Evolutionary conservation across 192 early-diverging fungal species (phyloP).

Genomic region (Paraglomus brasilianum): DNA sequence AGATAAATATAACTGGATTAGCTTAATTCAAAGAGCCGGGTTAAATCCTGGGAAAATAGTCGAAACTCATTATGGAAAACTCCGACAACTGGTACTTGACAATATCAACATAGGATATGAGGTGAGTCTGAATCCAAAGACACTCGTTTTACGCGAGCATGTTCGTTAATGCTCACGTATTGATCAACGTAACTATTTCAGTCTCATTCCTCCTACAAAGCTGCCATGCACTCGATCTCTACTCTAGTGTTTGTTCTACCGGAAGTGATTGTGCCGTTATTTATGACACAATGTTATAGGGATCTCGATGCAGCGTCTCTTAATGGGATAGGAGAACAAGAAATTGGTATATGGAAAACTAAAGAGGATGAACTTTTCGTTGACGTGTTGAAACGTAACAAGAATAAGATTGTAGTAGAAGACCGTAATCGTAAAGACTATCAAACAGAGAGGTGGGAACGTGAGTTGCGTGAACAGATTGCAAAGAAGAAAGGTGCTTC

Average conservation of each 20-base stretch:
- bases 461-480: slow-evolving; percentile 68
- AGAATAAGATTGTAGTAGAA: slow-evolving; percentile 47
- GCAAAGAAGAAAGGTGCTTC: slow-evolving; percentile 62
- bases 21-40: slow-evolving; percentile 72
- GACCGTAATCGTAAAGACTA: slow-evolving; percentile 50
- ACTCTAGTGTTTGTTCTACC: slow-evolving; percentile 63
- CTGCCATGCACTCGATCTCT: slow-evolving; percentile 61
- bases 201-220: slow-evolving; percentile 53
- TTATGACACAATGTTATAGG: slow-evolving; percentile 47
- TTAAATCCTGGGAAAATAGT: slow-evolving; percentile 69
- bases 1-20: slow-evolving; percentile 81
- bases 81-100: slow-evolving; percentile 49
- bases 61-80: slow-evolving; percentile 37
- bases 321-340: slow-evolving; percentile 52
- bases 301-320: slow-evolving; percentile 52
- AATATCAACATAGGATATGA: slow-evolving; percentile 39
- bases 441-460: slow-evolving; percentile 79
- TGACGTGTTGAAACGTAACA: slow-evolving; percentile 61
- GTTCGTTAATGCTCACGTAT: slow-evolving; percentile 34
- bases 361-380: slow-evolving; percentile 66
- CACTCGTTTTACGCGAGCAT: slow-evolving; percentile 22
- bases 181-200: slow-evolving; percentile 31
- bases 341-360: slow-evolving; percentile 71
- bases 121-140: slow-evolving; percentile 15
- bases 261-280: slow-evolving; percentile 45